Conservation (phyloP, 2,329 filamentous ascomycete species). For the Hymenoscyphus albidus region DNA sequence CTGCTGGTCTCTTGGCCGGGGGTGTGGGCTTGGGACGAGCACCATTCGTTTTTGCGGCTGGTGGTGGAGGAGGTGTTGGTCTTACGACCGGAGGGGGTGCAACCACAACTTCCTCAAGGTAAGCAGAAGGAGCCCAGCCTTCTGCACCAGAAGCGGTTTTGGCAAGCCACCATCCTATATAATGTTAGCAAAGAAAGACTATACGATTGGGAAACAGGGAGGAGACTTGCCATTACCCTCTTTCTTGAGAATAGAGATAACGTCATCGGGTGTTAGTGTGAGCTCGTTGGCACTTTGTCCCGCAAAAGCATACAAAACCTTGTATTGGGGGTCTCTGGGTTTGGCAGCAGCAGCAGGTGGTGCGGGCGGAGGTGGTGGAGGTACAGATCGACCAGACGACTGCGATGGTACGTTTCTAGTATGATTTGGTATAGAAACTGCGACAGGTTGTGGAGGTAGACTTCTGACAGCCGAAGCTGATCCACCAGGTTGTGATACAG, state of each 20-base stretch:
- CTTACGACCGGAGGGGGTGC: slow-evolving; percentile 44
- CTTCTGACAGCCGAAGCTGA: slow-evolving; percentile 20
- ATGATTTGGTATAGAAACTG: slow-evolving; percentile 46
- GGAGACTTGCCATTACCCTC: slow-evolving; percentile 78
- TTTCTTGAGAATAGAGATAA: slow-evolving; percentile 89
- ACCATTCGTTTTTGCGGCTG: slow-evolving; percentile 33
- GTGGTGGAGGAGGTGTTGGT: slow-evolving; percentile 22
- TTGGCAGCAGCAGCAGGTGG: slow-evolving; percentile 60
- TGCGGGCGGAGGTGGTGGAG: slow-evolving; percentile 58
- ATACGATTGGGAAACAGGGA: background rate
- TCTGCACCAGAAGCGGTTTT: slow-evolving; percentile 64
- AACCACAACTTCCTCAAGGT: slow-evolving; percentile 78
- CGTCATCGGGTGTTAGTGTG: slow-evolving; percentile 71
- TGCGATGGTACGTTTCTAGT: slow-evolving; percentile 52
- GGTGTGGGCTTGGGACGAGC: slow-evolving; percentile 33
- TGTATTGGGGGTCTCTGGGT: slow-evolving; percentile 71
- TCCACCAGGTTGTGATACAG: slow-evolving; percentile 23
- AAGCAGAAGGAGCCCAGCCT: slow-evolving; percentile 92
- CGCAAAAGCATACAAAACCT: slow-evolving; percentile 87
- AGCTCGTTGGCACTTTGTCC: slow-evolving; percentile 84
- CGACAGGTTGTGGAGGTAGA: slow-evolving; percentile 32
- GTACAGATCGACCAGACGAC: slow-evolving; percentile 48
- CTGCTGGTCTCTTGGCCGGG: slow-evolving; percentile 74
- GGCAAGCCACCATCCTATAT: slow-evolving; percentile 89
- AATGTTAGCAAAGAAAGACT: slow-evolving; percentile 34